Evolutionary conservation across 306 rosid species (phyloP), one percentile per base, ranked within the genome.

Genomic region (Quillaja saponaria): DNA sequence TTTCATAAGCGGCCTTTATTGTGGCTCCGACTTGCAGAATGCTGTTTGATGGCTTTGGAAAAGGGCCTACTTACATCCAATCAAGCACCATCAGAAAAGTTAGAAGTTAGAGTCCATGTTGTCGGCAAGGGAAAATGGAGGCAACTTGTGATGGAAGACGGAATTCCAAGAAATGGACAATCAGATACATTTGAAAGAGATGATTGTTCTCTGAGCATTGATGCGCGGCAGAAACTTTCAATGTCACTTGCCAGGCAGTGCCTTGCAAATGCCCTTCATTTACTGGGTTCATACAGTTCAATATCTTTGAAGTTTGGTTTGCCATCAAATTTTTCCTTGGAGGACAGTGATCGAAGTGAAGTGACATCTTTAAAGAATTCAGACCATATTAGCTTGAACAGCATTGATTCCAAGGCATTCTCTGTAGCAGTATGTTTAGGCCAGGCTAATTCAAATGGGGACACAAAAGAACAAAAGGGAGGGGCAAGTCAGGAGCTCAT

Each of bases 21-120:
- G 84, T 94, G 99, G 99, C 99, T 94, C 69, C 86, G 99, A 49
- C 80, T 94, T 49, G 86, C 97, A 10, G 99, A 94, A 50, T 89
- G 97, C 90, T 94, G 97, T 84, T 80, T 94, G 73, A 83, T 94
- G 99, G 99, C 97, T 71, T 70, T 82, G 42, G 87, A 85, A 70
- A 87, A 80, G 72, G 99, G 96, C 50, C 75, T 87, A 11, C 62
- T 85, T 50, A 82, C 77, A 64, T 55, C 80, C 55, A 58, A 58
- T 71, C 55, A 20, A 40, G 55, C 68, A 47, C 75, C 80, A 38
- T 76, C 86, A 10, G 85, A 78, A 40, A 82, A 58, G 57, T 76
- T 86, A 65, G 96, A 85, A 62, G 59, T 90, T 65, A 79, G 81
- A 64, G 84, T 83, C 70, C 59, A 74, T 74, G 95, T 94, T 47